These are phyloP conservation scores for Massariosphaeria phaeospora DNA, from an alignment of 495 filamentous ascomycete genomes.

Conservation along the genomic window DNA sequence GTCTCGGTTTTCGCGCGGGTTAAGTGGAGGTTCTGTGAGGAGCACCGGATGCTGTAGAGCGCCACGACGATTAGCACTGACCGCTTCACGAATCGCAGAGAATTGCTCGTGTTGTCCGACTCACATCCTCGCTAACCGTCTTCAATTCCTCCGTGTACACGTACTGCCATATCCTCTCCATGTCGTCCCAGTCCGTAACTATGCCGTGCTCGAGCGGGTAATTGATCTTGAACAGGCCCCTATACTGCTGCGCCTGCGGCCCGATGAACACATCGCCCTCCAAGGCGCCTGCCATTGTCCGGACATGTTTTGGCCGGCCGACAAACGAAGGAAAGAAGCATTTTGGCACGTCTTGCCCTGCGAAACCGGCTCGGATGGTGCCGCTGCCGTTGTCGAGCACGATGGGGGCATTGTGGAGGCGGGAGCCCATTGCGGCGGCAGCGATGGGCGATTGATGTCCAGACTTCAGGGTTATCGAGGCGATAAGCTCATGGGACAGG, in stretches of 20 bases:
- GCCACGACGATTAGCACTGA: conserved; percentile 18
- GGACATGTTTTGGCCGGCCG: conserved; percentile 91
- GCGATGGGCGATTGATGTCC: neutral
- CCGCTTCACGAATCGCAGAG: neutral
- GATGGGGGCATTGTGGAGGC: conserved; percentile 89
- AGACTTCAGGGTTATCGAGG: neutral
- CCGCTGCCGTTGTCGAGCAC: conserved; percentile 99
- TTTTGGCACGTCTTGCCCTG: conserved; percentile 91
- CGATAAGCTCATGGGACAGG: neutral
- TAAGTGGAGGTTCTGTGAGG: conserved; percentile 93
- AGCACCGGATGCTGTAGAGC: conserved; percentile 77
- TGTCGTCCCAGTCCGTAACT: conserved; percentile 99
- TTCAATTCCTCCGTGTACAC: conserved; percentile 81
- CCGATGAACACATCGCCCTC: conserved; percentile 98
- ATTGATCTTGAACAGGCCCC: conserved; percentile 87
- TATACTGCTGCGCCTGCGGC: conserved; percentile 81
- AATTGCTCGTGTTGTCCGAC: conserved; percentile 11
- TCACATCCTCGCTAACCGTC: conserved; percentile 90
- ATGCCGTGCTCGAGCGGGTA: conserved; percentile 97
- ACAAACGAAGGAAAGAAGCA: conserved; percentile 98
- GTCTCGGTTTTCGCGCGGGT: conserved; percentile 92
- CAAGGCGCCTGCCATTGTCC: conserved; percentile 88
- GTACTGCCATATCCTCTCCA: conserved; percentile 98
- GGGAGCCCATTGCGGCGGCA: conserved; percentile 29
- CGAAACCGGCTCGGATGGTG: conserved; percentile 94